These are phyloP conservation scores for Thraustochytrium striatum DNA, from an alignment of 352 stramenopile species.

Conservation along the genomic window DNA sequence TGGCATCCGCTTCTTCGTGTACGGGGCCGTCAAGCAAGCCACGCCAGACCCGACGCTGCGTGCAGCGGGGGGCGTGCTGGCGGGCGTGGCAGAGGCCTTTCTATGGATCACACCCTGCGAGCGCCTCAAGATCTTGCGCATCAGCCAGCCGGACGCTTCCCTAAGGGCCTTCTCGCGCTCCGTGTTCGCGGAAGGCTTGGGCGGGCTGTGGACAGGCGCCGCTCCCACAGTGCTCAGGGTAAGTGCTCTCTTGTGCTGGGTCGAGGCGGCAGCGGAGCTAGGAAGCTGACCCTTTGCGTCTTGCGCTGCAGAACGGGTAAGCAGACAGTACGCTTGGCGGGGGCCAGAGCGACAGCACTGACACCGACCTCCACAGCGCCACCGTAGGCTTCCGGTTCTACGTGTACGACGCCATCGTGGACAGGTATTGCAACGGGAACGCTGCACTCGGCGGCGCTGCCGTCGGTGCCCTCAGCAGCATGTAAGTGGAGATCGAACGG, in stretches of 20 bases:
- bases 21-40: conserved; percentile 1
- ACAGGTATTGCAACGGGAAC: conserved; percentile 31
- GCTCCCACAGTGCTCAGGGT: conserved; percentile 11
- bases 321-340: too few relatives aligned
- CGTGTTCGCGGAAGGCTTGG: background rate
- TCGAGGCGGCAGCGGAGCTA: too few relatives aligned
- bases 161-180: background rate
- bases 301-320: too few relatives aligned
- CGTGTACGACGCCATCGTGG: conserved; percentile 23
- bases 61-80: background rate
- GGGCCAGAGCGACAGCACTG: background rate
- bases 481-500: too few relatives aligned
- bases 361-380: background rate
- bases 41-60: background rate
- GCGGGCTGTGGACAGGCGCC: background rate
- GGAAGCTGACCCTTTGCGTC: too few relatives aligned
- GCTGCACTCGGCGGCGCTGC: conserved; percentile 9
- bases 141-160: background rate
- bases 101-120: conserved; percentile 41
- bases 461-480: conserved; percentile 25
- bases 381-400: conserved; percentile 10
- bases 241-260: background rate
- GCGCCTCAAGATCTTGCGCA: conserved; percentile 31
- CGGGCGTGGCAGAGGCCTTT: background rate
- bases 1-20: conserved; percentile 13